Percentiles rank a stretch among this genome's conserved stretches.
Conservation (phyloP, 345 rosid genomes). For the Camelina laxa region DNA sequence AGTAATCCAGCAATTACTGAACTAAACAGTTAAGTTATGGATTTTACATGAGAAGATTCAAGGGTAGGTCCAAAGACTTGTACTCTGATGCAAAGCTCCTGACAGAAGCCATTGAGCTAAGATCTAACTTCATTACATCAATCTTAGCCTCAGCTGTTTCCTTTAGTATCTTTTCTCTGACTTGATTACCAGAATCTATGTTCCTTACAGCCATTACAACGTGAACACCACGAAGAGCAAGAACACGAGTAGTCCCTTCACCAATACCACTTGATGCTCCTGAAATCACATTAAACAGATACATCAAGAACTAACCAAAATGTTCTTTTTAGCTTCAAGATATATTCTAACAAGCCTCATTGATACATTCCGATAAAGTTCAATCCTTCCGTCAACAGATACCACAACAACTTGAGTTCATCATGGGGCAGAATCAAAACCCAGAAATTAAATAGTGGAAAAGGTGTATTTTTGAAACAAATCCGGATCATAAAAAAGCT, state of each 20-base stretch:
- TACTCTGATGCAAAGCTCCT: conserved; percentile 56
- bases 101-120: conserved; percentile 70
- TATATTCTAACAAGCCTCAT: background rate
- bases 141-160: conserved; percentile 62
- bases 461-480: conserved; percentile 1
- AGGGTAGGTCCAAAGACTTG: conserved; percentile 48
- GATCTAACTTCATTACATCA: conserved; percentile 79
- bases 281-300: conserved; percentile 23
- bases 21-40: background rate
- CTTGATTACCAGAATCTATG: conserved; percentile 58
- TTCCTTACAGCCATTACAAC: conserved; percentile 75
- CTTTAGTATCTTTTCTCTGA: conserved; percentile 62
- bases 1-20: conserved; percentile 20
- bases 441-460: background rate
- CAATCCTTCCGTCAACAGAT: conserved; percentile 4
- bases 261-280: conserved; percentile 90
- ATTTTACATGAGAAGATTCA: conserved; percentile 61
- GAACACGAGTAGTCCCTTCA: conserved; percentile 70
- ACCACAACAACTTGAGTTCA: background rate
- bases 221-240: conserved; percentile 75
- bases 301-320: background rate
- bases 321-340: conserved; percentile 2
- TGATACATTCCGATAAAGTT: conserved; percentile 7
- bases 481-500: conserved; percentile 6
- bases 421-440: conserved; percentile 13